Conservation (phyloP, 129 eudicot genomes). For the Silybum marianum region DNA sequence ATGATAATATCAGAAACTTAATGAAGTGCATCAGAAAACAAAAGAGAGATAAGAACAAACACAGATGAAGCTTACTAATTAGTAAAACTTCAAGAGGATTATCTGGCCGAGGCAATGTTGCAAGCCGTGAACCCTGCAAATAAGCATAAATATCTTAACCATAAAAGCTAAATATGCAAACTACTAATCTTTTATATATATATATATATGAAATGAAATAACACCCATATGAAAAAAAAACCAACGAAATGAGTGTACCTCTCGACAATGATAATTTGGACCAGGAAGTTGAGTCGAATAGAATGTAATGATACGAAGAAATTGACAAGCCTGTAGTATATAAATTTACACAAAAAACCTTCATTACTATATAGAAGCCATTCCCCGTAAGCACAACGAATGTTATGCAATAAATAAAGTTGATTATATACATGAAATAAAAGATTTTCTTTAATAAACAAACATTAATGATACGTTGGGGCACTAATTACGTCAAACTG, state of each 20-base stretch:
- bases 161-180: neutral
- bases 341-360: neutral
- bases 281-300: slow-evolving; percentile 95
- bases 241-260: slow-evolving; percentile 40
- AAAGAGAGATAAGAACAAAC: neutral
- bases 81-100: slow-evolving; percentile 57
- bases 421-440: too few species aligned
- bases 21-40: neutral
- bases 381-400: neutral
- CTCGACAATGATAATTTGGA: slow-evolving; percentile 94
- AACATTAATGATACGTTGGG: neutral
- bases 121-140: slow-evolving; percentile 77
- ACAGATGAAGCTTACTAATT: slow-evolving; percentile 48
- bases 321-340: slow-evolving; percentile 72
- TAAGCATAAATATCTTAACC: neutral
- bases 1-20: slow-evolving; percentile 19
- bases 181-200: neutral
- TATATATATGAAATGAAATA: neutral
- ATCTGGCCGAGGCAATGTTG: slow-evolving; percentile 83
- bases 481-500: neutral
- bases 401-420: neutral
- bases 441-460: neutral
- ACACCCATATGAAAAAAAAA: neutral
- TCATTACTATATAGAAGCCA: neutral
- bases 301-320: slow-evolving; percentile 79